Base-by-base conservation (phyloP, 306 rosid genomes). In the apple (Malus domestica) region DNA sequence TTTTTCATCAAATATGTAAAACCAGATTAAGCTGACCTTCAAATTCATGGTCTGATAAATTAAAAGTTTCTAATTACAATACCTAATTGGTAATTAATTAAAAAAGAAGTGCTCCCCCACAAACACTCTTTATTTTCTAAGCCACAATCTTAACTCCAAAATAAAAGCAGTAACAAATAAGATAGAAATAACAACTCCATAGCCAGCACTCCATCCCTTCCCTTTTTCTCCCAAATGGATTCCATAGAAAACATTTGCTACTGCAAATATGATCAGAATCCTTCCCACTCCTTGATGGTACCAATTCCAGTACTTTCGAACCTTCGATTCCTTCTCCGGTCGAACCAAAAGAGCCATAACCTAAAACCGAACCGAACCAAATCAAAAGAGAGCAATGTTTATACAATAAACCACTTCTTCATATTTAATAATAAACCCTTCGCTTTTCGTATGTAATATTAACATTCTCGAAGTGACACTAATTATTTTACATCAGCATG, bases 181-280 rank as follows among this genome's bases (percentile, higher is more conserved):
- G 65, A 88, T 12, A 22, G 79, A 81, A 60, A 92, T 86, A 51
- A 76, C 93, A 61, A 81, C 62, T 32, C 90, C 97, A 84, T 92
- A 92, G 70, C 85, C 87, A 1, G 80, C 81, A 74, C 7, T 71
- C 95, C 95, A 92, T 35, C 78, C 86, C 11, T 51, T 81, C 70
- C 90, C 95, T 67, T 78, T 86, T 7, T 15, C 79, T 13, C 84
- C 95, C 59, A 89, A 78, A 81, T 85, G 85, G 65, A 92, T 88
- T 58, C 97, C 97, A 29, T 89, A 89, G 91, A 89, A 92, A 38
- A 89, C 87, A 79, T 92, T 92, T 61, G 90, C 90, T n/a, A 84
- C 46, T 27, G 90, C 87, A 44, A 89, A 33, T 60, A 88, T 83
- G 32, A 92, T 72, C 64, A 89, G 74, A 68, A 83, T 78, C 76